Conservation (phyloP, 2,329 filamentous ascomycete genomes). For the Zopfia rhizophila region DNA sequence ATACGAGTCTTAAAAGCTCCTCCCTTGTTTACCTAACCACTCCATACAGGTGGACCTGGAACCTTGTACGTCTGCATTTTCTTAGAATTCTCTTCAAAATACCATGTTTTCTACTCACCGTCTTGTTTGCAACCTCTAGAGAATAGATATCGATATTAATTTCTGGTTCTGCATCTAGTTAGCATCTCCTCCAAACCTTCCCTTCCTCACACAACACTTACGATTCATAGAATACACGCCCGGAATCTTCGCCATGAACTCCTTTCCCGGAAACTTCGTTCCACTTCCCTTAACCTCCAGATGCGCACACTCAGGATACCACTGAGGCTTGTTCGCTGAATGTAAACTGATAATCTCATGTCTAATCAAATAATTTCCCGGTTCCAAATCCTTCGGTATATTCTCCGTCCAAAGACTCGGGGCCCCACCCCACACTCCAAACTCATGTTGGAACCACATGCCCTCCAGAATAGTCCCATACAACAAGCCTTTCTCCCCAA, state of each 20-base stretch:
- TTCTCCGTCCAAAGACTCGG: constrained; percentile 39
- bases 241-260: constrained; percentile 41
- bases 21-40: too few relatives aligned
- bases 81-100: constrained; percentile 1
- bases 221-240: constrained; percentile 43
- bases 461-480: constrained; percentile 33
- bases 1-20: too few relatives aligned
- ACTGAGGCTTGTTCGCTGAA: constrained; percentile 40
- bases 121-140: constrained; percentile 29
- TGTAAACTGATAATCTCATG: constrained; percentile 45
- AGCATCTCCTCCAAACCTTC: constrained; percentile 7
- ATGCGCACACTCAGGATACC: constrained; percentile 44
- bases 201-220: constrained; percentile 18
- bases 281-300: constrained; percentile 35
- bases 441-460: constrained; percentile 39
- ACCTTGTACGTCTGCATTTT: constrained; percentile 22
- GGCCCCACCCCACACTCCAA: constrained; percentile 36
- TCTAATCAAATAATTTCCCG: constrained; percentile 38
- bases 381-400: constrained; percentile 30
- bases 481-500: constrained; percentile 34
- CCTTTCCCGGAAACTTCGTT: constrained; percentile 19
- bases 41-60: constrained; percentile 27
- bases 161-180: constrained; percentile 36
- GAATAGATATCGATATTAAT: constrained; percentile 43
- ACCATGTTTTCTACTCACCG: constrained; percentile 24